Evolutionary conservation across 305 asterid genomes (phyloP).

Genomic region (Stenogyne calaminthoides): DNA sequence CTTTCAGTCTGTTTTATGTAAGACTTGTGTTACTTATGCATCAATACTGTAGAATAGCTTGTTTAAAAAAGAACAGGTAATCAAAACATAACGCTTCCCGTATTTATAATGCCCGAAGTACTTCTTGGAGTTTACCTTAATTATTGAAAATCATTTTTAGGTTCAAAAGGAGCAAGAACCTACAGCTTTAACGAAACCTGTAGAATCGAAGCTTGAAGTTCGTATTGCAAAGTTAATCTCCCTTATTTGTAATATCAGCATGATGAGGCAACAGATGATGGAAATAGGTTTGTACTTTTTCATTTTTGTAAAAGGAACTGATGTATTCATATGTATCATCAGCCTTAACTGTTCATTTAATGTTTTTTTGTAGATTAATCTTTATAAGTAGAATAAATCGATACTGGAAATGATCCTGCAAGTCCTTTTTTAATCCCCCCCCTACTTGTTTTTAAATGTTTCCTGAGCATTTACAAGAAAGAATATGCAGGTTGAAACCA

Average conservation of each 20-base stretch:
- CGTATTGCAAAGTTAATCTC: conserved; percentile 85
- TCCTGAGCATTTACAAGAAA: not conserved
- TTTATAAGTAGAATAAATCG: not conserved
- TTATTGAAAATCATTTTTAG: conserved; percentile 40
- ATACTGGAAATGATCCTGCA: not conserved
- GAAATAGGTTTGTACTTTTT: conserved; percentile 69
- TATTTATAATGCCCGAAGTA: conserved; percentile 18
- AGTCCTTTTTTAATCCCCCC: conserved; percentile 20
- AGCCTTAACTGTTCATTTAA: conserved; percentile 5
- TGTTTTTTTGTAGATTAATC: not conserved
- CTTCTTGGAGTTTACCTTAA: conserved; percentile 2
- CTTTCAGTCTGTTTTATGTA: conserved; percentile 15
- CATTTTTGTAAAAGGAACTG: conserved; percentile 1
- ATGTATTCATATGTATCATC: conserved; percentile 17
- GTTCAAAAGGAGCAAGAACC: conserved; percentile 42
- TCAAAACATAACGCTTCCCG: not conserved
- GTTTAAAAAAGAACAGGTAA: not conserved
- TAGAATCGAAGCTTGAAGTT: conserved; percentile 75
- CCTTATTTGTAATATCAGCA: conserved; percentile 81
- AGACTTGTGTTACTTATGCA: not conserved
- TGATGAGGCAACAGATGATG: conserved; percentile 98
- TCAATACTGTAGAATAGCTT: conserved; percentile 11
- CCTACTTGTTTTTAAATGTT: not conserved
- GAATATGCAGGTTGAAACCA: conserved; percentile 6
- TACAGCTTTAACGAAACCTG: conserved; percentile 42